Evolutionary conservation across 108 stramenopile species (phyloP), one percentile per base, ranked within the genome.

Genomic region (Skeletonema marinoi): DNA sequence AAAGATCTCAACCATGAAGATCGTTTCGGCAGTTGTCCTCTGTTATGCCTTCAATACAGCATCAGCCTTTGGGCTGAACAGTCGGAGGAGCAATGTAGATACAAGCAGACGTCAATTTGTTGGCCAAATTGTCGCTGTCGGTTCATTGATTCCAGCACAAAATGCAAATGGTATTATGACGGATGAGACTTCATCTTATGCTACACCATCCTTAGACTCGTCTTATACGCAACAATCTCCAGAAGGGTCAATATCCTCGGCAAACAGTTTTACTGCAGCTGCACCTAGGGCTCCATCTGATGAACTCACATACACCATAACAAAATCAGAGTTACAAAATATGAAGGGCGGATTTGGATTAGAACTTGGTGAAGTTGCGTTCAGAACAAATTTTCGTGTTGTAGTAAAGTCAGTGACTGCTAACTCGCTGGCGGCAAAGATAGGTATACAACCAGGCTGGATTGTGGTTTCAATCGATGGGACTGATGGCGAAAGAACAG

Each of bases 351-450:
- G 91, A 8, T 75, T 95, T 1, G 94, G 94, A 16, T 41, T 95
- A 3, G 91, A 95, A 78, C 80, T 95, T 11, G 88, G 72, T 14
- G 86, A 92, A 25, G 72, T 93, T 10, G 86, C 82, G 13, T 95
- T 93, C 69, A 88, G 90, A 17, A 88, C 88, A 29, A 95, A 90
- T 58, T 69, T 77, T 33, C 85, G 94, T 3, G 92, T 93, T 30
- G 85, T 84, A 56, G 86, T 95, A 42, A 93, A 93, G 70, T 89
- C 90, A 6, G 89, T 95, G 19, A 60, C 67, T 13, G 80, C 85
- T 11, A 87, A 87, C 32, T 92, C 90, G 11, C 62, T 89, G 19
- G 94, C 89, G 3, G 88, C 78, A 60, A 41, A 62, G 35, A 32
- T 87, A 48, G 90, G 90, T 0, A 90, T 95, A 35, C 71, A 85